Evolutionary conservation across 768 basidiomycete species (phyloP).

Genomic region (Lyophyllum shimeji): DNA sequence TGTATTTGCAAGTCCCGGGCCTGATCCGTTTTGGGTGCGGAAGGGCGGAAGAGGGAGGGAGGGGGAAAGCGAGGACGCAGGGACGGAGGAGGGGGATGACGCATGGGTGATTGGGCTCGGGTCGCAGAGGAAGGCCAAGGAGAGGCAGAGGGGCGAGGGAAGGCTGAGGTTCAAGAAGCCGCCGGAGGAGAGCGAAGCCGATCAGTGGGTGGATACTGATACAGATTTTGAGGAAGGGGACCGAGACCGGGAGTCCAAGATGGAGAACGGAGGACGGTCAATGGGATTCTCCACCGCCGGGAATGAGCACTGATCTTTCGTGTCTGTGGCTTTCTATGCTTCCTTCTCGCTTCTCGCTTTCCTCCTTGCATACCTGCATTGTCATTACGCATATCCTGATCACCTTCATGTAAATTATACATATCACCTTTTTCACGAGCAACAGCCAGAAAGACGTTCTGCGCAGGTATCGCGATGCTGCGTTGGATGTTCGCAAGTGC

Average conservation of each 20-base stretch:
- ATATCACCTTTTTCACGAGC: not conserved
- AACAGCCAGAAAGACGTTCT: too few species aligned
- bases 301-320: not conserved
- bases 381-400: not conserved
- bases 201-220: constrained; percentile 20
- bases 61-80: not conserved
- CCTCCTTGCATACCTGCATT: not conserved
- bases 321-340: not conserved
- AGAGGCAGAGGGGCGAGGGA: not conserved
- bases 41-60: not conserved
- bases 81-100: not conserved
- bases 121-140: not conserved
- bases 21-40: constrained; percentile 13
- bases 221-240: constrained; percentile 12
- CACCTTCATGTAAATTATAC: constrained; percentile 4
- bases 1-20: not conserved
- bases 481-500: too few species aligned
- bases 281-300: not conserved
- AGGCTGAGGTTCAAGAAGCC: not conserved
- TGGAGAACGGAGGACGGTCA: not conserved
- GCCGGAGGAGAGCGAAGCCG: constrained; percentile 7
- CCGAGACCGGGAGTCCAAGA: not conserved
- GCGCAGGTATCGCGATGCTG: too few species aligned
- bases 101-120: not conserved
- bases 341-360: not conserved